Conservation (phyloP, 345 rosid genomes). For the Eucalyptus brandiana region DNA sequence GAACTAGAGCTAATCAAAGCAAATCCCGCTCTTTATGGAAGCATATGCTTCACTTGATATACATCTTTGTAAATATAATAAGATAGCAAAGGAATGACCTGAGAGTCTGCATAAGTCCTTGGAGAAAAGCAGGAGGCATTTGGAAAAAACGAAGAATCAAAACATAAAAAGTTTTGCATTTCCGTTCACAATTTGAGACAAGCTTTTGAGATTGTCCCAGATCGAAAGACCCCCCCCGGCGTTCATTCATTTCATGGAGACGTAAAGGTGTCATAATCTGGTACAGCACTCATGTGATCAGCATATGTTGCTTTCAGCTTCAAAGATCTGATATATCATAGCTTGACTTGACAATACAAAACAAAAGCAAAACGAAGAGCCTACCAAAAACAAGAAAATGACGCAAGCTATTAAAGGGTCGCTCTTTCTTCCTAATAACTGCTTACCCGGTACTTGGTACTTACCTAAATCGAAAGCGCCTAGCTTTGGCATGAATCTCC, state of each 20-base stretch:
- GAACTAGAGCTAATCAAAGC: background rate
- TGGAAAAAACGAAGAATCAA: background rate
- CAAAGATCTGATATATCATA: background rate
- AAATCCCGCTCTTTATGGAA: background rate
- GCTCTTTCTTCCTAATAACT: background rate
- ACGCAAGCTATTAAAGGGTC: background rate
- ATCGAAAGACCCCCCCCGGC: background rate
- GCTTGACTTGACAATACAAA: background rate
- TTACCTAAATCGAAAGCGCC: background rate
- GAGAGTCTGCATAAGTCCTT: background rate
- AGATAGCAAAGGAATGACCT: background rate
- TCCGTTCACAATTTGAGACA: background rate
- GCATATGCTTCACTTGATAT: background rate
- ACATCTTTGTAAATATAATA: background rate
- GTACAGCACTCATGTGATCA: background rate
- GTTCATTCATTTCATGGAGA: background rate
- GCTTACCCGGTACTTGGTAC: background rate
- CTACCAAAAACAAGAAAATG: background rate
- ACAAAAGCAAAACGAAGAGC: background rate
- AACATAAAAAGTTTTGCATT: background rate
- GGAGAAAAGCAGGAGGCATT: background rate
- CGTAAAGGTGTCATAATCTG: background rate
- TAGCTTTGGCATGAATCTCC: background rate
- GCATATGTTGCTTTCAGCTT: background rate
- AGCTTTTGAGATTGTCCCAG: background rate